Conservation (phyloP, 176 grass and related monocot species). For the Zea luxurians region DNA sequence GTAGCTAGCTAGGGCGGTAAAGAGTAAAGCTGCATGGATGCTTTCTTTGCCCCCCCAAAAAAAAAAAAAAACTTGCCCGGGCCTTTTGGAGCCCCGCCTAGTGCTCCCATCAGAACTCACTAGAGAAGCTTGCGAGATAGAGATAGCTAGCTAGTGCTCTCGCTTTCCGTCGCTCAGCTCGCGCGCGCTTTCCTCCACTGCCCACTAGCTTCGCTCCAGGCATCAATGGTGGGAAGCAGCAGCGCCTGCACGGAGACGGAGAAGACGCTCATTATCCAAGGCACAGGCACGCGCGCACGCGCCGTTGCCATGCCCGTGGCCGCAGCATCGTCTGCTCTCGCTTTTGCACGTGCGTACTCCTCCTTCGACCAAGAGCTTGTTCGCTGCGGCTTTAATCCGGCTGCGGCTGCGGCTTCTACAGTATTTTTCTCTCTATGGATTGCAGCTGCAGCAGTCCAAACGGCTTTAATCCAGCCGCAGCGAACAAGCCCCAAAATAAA, state of each 20-base stretch:
- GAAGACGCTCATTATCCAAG: slow-evolving; percentile 38
- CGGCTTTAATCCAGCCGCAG: no score
- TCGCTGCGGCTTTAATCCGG: no score
- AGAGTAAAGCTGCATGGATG: slow-evolving; percentile 25
- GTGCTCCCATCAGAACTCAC: slow-evolving; percentile 30
- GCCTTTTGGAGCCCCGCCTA: slow-evolving; percentile 21
- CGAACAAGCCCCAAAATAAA: no score
- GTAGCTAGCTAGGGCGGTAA: neutral
- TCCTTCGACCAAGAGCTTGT: slow-evolving; percentile 31
- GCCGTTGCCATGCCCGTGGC: neutral
- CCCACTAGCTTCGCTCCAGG: slow-evolving; percentile 10
- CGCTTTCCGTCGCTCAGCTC: slow-evolving; percentile 15
- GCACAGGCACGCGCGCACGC: slow-evolving; percentile 27
- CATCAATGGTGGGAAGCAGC: slow-evolving; percentile 27
- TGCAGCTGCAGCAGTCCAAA: no score
- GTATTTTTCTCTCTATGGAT: no score
- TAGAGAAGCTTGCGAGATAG: neutral
- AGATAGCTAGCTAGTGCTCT: slow-evolving; percentile 1
- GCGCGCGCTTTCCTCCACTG: neutral
- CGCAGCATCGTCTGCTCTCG: neutral
- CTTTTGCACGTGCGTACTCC: slow-evolving; percentile 6
- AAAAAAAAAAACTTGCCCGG: neutral
- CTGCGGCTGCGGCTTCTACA: no score
- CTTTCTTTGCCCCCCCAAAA: slow-evolving; percentile 11
- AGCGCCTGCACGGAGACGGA: neutral